Base-by-base conservation (phyloP, 1,284 basidiomycete genomes). In the Agroathelia rolfsii region DNA sequence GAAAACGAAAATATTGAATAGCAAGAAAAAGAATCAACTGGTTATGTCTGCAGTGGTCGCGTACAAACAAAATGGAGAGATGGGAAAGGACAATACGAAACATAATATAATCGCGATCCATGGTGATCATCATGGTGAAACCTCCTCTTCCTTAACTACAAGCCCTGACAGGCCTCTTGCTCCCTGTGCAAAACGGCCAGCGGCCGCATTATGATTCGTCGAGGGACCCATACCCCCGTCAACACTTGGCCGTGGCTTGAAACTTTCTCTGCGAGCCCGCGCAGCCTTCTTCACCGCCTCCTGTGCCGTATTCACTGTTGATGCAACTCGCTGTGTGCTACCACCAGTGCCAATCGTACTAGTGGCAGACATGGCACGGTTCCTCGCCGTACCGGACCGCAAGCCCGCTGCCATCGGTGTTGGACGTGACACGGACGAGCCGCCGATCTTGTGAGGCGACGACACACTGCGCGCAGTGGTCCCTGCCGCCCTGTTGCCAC, bases 211-310 rank as follows among this genome's bases (percentile, higher is more conserved):
- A 22, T 35, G 25, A 36, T 32, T 30, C 27, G 30, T 6, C 32
- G 38, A 9, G 43, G 49, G 16, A 40, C 37, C 15, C n/a, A n/a
- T n/a, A 48, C 32, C 23, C 41, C 24, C 58, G 42, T 82, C 78
- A 13, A 72, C 53, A 46, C 81, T 85, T 24, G 79, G 69, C 26
- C 82, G 61, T 6, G 83, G 82, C 49, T 72, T 78, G 52, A 86
- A 86, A 51, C 82, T 85, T 58, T 85, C 82, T 41, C 76, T 62
- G 36, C 62, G 50, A 19, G 64, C 61, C 27, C 69, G 53, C 27
- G 64, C 55, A 14, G 64, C 63, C 46, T 71, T 75, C 52, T 59
- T 62, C 34, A 59, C 52, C 11, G 50, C 50, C 19, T 40, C 41
- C 22, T 39, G 43, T 7, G 52, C 43, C 13, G 48, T 44, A 28